phyloP scores from a whole-genome alignment of 1,284 basidiomycete genomes.

The Thecaphora frezii region DNA sequence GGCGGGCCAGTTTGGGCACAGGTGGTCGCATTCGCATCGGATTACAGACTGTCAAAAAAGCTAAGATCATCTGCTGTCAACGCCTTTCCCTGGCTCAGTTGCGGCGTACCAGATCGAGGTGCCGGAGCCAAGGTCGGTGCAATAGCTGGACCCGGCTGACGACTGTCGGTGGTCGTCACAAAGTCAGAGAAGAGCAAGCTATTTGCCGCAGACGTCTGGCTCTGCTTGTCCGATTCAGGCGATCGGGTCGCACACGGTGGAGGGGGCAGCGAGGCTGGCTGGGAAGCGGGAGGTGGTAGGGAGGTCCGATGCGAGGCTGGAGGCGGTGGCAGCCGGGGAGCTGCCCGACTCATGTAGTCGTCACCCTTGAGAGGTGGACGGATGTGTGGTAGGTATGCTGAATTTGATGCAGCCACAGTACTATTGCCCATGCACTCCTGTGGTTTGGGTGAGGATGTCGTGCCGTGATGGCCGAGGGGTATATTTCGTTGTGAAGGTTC shows the following conservation, averaged over 20 bases:
- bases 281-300: background rate
- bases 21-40: no score
- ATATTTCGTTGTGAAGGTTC: no score
- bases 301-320: no score
- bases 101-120: background rate
- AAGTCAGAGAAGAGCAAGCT: slow-evolving; percentile 21
- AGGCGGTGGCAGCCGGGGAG: background rate
- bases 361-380: no score
- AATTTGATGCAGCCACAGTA: no score
- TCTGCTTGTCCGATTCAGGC: background rate
- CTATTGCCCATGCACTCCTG: no score
- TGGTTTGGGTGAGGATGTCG: no score
- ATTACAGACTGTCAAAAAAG: slow-evolving; percentile 31
- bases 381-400: no score
- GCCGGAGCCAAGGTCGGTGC: background rate
- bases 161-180: background rate
- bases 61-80: slow-evolving; percentile 31
- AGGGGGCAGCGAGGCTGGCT: background rate
- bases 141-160: no score
- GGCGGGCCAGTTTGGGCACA: background rate
- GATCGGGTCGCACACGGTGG: no score
- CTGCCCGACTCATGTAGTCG: no score
- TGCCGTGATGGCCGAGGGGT: no score
- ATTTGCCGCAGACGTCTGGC: background rate
- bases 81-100: slow-evolving; percentile 6